Base-by-base conservation (phyloP, 2,329 filamentous ascomycete species). In the Didymella lethalis region DNA sequence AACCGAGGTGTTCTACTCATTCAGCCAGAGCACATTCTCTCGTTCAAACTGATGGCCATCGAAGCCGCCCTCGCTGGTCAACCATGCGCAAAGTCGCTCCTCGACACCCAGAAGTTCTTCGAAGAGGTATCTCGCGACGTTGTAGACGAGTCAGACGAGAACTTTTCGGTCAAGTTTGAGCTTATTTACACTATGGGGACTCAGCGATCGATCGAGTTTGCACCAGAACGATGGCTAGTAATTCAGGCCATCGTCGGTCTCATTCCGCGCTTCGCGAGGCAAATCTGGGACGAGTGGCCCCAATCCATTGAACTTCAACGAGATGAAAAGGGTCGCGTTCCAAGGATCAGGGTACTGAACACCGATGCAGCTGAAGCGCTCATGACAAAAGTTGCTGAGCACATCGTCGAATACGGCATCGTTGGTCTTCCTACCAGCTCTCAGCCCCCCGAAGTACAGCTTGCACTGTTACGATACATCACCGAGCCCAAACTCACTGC, bases 121-220 rank as follows among this genome's bases (percentile, higher is more conserved):
- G 72, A 83, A 29, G 14, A 48, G 0, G 59, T 72, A 1, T 78
- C 82, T 0, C 77, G 86, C 0, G 86, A 89, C 59, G 79, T 90
- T 1, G 77, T 90, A 0, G 87, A 90, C 57, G 87, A 90, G 70
- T 86, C 84, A 40, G 88, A 90, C 48, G 86, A 89, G 56, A 86
- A 85, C 54, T 84, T 89, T 41, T 85, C 80, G 44, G 79, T 83
- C 3, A 85, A 83, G 48, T 88, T 87, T 40, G 85, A 90, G 64
- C 71, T 90, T 0, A 78, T 90, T 1, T 90, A 90, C 56, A 88
- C 87, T 0, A 83, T 88, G 64, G 88, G 87, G 0, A 59, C 69
- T 0, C 84, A 87, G 57, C 66, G 70, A 1, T 64, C 81, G 0
- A 76, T 88, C 0, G 84, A 89, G 5, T 75, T 82, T 12, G 80